Evolutionary conservation across 345 rosid genomes (phyloP).

Genomic region (Moringa oleifera): DNA sequence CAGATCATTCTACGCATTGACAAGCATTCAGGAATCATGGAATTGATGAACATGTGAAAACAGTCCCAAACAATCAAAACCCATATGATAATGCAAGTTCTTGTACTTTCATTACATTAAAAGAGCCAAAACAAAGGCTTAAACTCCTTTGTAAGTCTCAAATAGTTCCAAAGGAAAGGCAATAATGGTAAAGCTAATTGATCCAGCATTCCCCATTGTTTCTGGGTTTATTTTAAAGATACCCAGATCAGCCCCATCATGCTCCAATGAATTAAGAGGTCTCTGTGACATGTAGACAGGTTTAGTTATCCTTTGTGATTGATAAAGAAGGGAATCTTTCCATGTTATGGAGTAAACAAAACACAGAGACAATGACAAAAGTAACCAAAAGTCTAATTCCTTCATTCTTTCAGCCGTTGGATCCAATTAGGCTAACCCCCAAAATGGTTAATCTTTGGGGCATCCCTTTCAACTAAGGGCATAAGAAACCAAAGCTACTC

Average conservation of each 20-base stretch:
- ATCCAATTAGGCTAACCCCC: no score
- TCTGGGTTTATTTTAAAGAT: neutral
- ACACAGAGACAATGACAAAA: conserved; percentile 13
- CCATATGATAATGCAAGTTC: conserved; percentile 10
- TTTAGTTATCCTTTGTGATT: conserved; percentile 36
- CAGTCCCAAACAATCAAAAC: conserved; percentile 8
- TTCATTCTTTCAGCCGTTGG: no score
- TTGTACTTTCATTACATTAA: neutral
- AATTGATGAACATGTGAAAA: conserved; percentile 19
- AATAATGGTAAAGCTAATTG: conserved; percentile 2
- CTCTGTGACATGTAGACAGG: conserved; percentile 1
- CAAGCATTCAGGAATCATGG: conserved; percentile 32
- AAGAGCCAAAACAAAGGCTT: neutral
- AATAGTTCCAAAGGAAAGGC: conserved; percentile 1
- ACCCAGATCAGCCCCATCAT: conserved; percentile 23
- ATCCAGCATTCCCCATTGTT: conserved; percentile 9
- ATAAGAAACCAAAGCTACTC: no score
- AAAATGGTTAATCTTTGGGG: no score
- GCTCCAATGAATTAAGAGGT: neutral
- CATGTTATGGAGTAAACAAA: conserved; percentile 41
- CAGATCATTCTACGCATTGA: conserved; percentile 2
- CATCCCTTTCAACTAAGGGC: no score
- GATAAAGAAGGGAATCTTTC: conserved; percentile 57
- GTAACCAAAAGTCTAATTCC: neutral
- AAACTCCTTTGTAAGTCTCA: neutral